These are phyloP conservation scores for Scheffersomyces stambukii DNA, from an alignment of 1,139 yeast genomes.

Conservation along the genomic window DNA sequence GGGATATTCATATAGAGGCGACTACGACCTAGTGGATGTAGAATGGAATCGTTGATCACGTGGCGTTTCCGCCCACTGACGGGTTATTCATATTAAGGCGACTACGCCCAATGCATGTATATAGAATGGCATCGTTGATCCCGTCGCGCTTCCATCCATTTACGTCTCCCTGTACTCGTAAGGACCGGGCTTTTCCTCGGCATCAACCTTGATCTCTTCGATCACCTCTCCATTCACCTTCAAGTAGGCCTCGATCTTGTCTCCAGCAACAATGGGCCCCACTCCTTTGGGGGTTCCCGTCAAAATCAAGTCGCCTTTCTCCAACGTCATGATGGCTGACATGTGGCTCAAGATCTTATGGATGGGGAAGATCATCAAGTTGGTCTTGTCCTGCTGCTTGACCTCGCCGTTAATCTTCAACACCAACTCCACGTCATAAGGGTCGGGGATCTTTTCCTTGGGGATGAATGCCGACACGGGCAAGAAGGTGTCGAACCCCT, in stretches of 20 bases:
- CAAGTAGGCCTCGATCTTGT: slow-evolving; percentile 61
- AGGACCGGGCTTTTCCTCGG: slow-evolving; percentile 75
- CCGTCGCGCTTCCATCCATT: too few species aligned
- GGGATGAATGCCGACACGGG: slow-evolving; percentile 76
- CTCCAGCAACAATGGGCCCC: slow-evolving; percentile 77
- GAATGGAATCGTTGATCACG: too few species aligned
- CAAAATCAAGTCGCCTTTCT: slow-evolving; percentile 84
- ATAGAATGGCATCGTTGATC: too few species aligned
- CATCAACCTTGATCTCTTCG: slow-evolving; percentile 48
- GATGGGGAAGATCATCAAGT: slow-evolving; percentile 84
- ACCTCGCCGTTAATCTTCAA: slow-evolving; percentile 67
- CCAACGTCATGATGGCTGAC: slow-evolving; percentile 84
- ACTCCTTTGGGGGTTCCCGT: slow-evolving; percentile 99
- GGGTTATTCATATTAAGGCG: too few species aligned
- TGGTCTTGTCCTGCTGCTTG: slow-evolving; percentile 75
- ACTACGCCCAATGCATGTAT: too few species aligned
- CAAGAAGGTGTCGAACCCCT: slow-evolving; percentile 93
- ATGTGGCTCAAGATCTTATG: slow-evolving; percentile 76
- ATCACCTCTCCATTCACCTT: slow-evolving; percentile 52
- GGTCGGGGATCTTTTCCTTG: slow-evolving; percentile 62
- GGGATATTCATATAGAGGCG: slow-evolving; percentile 31
- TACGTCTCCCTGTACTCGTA: slow-evolving; percentile 60
- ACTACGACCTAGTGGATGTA: too few species aligned
- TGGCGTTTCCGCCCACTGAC: too few species aligned
- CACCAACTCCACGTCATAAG: slow-evolving; percentile 63